A percentile compares a stretch with the other conserved stretches of the same genome.
phyloP scores from a whole-genome alignment of 2,329 filamentous ascomycete species.

The Fusarium citri region DNA sequence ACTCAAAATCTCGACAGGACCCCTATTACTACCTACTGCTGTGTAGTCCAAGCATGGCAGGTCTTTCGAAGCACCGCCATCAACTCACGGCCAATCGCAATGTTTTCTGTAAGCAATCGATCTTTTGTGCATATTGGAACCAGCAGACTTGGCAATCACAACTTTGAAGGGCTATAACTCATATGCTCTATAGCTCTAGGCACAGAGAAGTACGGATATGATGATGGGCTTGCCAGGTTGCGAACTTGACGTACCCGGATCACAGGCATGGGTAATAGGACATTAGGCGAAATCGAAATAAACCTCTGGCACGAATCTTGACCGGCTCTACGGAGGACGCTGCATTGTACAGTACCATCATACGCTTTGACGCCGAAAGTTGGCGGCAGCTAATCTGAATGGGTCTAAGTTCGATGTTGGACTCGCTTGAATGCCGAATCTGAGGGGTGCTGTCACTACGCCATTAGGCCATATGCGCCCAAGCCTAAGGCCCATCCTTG shows the following conservation, averaged over 20 bases:
- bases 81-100: conserved; percentile 5
- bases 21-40: neutral
- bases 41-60: neutral
- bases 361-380: conserved; percentile 15
- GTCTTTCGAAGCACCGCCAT: neutral
- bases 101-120: neutral
- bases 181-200: neutral
- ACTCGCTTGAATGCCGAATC: conserved; percentile 13
- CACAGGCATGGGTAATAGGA: neutral
- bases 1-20: neutral
- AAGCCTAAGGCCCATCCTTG: neutral
- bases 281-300: conserved; percentile 6
- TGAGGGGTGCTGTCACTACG: conserved; percentile 17
- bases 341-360: neutral
- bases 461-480: conserved; percentile 3
- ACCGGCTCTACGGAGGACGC: neutral
- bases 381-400: conserved; percentile 7
- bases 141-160: neutral
- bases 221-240: conserved; percentile 6
- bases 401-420: conserved; percentile 1
- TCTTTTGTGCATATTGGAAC: conserved; percentile 3
- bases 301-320: conserved; percentile 14
- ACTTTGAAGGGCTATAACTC: conserved; percentile 11
- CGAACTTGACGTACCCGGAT: neutral
- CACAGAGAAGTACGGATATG: neutral